Evolutionary conservation across 2,329 filamentous ascomycete species (phyloP), one percentile per base, ranked within the genome.

Genomic region (Aspergillus ochraceoroseus): DNA sequence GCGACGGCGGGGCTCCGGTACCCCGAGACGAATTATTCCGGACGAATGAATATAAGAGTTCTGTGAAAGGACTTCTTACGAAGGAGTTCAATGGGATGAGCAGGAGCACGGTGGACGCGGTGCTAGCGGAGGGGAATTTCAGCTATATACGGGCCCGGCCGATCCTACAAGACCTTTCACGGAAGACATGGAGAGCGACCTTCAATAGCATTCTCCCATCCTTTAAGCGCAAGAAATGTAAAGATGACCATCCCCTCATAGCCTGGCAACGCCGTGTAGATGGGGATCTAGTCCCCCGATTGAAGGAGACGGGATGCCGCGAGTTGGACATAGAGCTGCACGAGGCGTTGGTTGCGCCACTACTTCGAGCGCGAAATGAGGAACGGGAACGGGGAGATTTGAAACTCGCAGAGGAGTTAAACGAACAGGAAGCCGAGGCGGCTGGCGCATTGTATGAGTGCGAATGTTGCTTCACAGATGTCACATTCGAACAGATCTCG

Each of bases 81-180:
- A 64, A 65, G 38, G 70, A 73, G 47, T 73, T 72, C 49, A 62
- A 56, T 38, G 53, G 52, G 2, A 44, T 72, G 28, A 70, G 63
- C 46, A 64, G 58, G 43, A 71, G 68, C 51, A 62, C 65, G 1
- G 53, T 73, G 8, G 66, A 71, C 18, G 70, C 63, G 12, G 70
- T 73, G 5, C 53, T 73, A 15, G 70, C 70, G 2, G 70, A 73
- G 46, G 63, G 62, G 19, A 73, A 73, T 41, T 70, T 65, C 43
- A 69, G 65, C 18, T 73, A 73, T 38, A 53, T 55, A 6, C 55
- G 61, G 8, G 67, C 70, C 7, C 57, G 70, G 9, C 68, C 68
- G 14, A 67, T 57, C 3, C 54, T 73, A 5, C 62, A 61, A 27
- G 65, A 66, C 25, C 52, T 72, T 2, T 64, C 67, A 11, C 60